phyloP scores from a whole-genome alignment of 176 grass and related monocot species.

The Oryza punctata region DNA sequence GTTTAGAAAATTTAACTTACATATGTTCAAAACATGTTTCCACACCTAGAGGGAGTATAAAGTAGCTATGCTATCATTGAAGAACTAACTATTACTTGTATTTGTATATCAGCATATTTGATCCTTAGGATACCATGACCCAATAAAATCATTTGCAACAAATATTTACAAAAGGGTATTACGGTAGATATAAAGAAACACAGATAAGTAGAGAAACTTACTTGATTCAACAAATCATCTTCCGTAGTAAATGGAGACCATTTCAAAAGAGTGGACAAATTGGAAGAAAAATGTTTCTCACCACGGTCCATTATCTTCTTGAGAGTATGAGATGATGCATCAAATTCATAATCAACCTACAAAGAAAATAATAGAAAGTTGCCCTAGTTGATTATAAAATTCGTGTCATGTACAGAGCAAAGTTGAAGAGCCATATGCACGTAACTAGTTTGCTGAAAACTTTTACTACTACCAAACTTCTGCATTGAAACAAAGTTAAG shows the following conservation, averaged over 20 bases:
- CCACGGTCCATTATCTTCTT: conserved; percentile 46
- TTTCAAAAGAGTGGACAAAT: conserved; percentile 62
- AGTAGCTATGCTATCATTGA: conserved; percentile 7
- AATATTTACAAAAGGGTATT: neutral
- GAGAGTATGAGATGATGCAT: conserved; percentile 43
- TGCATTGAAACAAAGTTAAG: too few relatives aligned
- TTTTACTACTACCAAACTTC: too few relatives aligned
- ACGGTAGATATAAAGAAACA: conserved; percentile 13
- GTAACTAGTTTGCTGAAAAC: too few relatives aligned
- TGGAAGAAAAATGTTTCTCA: conserved; percentile 60
- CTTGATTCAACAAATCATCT: conserved; percentile 65
- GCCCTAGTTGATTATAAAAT: conserved; percentile 13
- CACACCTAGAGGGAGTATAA: neutral
- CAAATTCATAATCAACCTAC: conserved; percentile 80
- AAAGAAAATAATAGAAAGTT: conserved; percentile 22
- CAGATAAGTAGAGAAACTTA: conserved; percentile 31
- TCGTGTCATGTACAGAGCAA: neutral
- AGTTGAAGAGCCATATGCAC: too few relatives aligned
- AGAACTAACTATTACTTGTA: conserved; percentile 11
- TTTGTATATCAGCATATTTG: neutral
- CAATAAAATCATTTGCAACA: conserved; percentile 15
- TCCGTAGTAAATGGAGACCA: conserved; percentile 75
- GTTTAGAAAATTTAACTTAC: too few relatives aligned
- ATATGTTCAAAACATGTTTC: too few relatives aligned
- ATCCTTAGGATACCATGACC: neutral